A percentile compares a stretch with the other conserved stretches of the same genome.
Evolutionary conservation across 106 monocot species (phyloP).

Genomic region (Dendrobium chrysotoxum): DNA sequence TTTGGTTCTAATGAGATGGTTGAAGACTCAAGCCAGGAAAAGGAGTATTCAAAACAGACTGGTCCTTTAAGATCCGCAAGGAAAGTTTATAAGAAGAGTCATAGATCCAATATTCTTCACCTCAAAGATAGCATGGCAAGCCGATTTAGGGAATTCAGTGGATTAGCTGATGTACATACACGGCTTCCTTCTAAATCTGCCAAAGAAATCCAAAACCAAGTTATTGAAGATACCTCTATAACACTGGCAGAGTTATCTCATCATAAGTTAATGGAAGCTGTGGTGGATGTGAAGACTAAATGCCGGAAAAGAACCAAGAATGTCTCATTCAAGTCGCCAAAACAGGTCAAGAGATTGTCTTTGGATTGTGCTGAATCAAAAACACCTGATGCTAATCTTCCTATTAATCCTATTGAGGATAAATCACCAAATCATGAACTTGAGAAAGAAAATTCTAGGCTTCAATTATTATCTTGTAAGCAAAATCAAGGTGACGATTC

Average conservation of each 20-base stretch:
- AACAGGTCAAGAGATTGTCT: conserved; percentile 16
- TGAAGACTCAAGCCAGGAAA: conserved; percentile 9
- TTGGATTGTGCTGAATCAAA: conserved; percentile 7
- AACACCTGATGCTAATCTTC: conserved; percentile 9
- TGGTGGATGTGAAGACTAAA: conserved; percentile 3
- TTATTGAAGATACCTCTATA: neutral
- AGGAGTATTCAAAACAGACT: neutral
- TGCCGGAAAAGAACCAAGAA: conserved; percentile 7
- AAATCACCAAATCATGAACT: conserved; percentile 5
- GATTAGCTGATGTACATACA: neutral
- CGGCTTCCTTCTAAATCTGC: neutral
- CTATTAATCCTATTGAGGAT: conserved; percentile 2
- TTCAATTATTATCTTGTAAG: neutral
- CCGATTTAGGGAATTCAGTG: neutral
- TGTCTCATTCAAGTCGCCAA: neutral
- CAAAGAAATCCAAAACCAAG: neutral
- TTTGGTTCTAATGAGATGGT: neutral
- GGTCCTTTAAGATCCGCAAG: neutral
- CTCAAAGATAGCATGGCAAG: neutral
- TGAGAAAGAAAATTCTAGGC: neutral
- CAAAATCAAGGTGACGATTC: neutral
- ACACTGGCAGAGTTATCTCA: neutral
- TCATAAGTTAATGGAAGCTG: neutral
- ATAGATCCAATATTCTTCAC: neutral
- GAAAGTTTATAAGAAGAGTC: conserved; percentile 1